phyloP scores from a whole-genome alignment of 257 asterid genomes.

The Solanum gandarillasii region DNA sequence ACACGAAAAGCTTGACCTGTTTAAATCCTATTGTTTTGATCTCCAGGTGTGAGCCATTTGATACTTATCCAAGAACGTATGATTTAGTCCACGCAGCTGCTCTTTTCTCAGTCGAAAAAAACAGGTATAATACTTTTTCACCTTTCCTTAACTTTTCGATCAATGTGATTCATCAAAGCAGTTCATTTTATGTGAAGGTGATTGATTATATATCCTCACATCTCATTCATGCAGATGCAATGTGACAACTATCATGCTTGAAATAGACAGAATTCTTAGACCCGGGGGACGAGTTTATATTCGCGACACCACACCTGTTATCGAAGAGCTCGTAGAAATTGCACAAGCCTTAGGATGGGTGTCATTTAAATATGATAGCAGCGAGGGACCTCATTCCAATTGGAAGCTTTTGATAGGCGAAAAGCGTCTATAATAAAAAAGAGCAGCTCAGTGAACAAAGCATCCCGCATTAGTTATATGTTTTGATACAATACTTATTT shows the following conservation, averaged over 20 bases:
- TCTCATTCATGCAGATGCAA: constrained; percentile 30
- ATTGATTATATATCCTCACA: not conserved
- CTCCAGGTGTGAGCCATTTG: constrained; percentile 70
- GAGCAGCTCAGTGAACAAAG: not conserved
- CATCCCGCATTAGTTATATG: not conserved
- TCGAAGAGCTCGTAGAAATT: constrained; percentile 33
- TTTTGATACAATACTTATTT: not conserved
- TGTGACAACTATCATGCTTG: constrained; percentile 48
- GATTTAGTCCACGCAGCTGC: constrained; percentile 52
- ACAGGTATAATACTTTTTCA: constrained; percentile 20
- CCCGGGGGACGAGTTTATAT: constrained; percentile 63
- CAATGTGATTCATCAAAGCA: not conserved
- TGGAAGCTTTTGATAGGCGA: constrained; percentile 51
- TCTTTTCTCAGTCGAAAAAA: constrained; percentile 48
- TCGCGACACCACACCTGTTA: constrained; percentile 30
- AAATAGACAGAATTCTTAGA: constrained; percentile 62
- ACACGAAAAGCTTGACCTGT: not conserved
- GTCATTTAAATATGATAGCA: constrained; percentile 29
- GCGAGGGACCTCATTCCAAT: constrained; percentile 52
- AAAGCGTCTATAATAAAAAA: constrained; percentile 22
- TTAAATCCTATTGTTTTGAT: not conserved
- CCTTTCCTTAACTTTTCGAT: not conserved
- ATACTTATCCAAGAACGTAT: constrained; percentile 66
- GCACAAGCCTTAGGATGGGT: constrained; percentile 55
- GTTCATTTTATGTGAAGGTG: not conserved